These are phyloP conservation scores for Claviceps sp. DNA, from an alignment of 2,329 filamentous ascomycete genomes.

Conservation along the genomic window DNA sequence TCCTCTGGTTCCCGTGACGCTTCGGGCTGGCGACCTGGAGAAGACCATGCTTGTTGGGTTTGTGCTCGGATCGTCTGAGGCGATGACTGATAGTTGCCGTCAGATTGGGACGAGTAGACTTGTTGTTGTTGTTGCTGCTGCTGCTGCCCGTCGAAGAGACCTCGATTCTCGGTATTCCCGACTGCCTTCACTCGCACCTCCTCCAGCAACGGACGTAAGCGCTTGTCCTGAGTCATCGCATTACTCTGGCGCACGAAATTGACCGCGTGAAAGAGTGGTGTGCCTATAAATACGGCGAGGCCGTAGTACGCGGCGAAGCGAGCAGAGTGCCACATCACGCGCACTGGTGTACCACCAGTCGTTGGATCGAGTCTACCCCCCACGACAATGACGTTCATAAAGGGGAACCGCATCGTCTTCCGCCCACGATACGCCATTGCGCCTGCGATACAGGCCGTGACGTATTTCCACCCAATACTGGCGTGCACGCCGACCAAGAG, in stretches of 20 bases:
- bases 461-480: slow-evolving; percentile 17
- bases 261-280: slow-evolving; percentile 18
- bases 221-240: slow-evolving; percentile 16
- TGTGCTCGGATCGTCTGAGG: slow-evolving; percentile 2
- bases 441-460: slow-evolving; percentile 13
- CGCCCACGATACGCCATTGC: slow-evolving; percentile 16
- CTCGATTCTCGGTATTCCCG: background rate
- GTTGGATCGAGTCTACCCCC: slow-evolving; percentile 16
- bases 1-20: slow-evolving; percentile 3
- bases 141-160: background rate
- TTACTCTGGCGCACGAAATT: slow-evolving; percentile 13
- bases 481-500: slow-evolving; percentile 18
- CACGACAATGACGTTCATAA: slow-evolving; percentile 21
- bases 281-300: slow-evolving; percentile 12
- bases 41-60: slow-evolving; percentile 8
- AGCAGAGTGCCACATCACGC: slow-evolving; percentile 21
- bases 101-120: slow-evolving; percentile 3
- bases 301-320: slow-evolving; percentile 23
- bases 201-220: slow-evolving; percentile 14
- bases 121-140: slow-evolving; percentile 6
- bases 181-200: slow-evolving; percentile 10
- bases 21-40: slow-evolving; percentile 5
- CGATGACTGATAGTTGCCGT: slow-evolving; percentile 2
- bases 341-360: slow-evolving; percentile 15
- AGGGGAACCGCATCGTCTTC: slow-evolving; percentile 25